A percentile compares a stretch with the other conserved stretches of the same genome.
Evolutionary conservation across 306 rosid genomes (phyloP).

Genomic region (Quercus engelmannii): DNA sequence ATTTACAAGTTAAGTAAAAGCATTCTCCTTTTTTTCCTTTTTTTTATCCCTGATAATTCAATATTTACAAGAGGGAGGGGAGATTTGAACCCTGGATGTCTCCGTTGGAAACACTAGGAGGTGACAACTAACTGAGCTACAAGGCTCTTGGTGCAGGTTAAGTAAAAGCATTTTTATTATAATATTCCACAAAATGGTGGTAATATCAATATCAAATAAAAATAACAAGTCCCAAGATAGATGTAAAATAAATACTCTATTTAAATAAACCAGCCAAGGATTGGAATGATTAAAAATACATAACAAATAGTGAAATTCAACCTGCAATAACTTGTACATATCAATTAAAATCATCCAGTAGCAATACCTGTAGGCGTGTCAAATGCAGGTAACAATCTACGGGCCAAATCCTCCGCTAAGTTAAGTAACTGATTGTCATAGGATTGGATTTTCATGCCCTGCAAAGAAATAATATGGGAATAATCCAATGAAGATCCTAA

Average conservation of each 20-base stretch:
- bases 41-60: too few relatives aligned
- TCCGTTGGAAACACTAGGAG: too few relatives aligned
- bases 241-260: not conserved
- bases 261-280: not conserved
- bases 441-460: conserved; percentile 88
- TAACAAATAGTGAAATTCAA: not conserved
- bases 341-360: conserved; percentile 4
- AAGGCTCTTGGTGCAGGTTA: not conserved
- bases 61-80: too few relatives aligned
- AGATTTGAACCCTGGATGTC: too few relatives aligned
- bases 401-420: conserved; percentile 89
- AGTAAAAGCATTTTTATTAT: not conserved
- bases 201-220: conserved; percentile 8
- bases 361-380: conserved; percentile 92
- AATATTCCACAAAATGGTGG: not conserved
- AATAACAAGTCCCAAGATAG: not conserved
- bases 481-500: conserved; percentile 4
- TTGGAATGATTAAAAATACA: not conserved
- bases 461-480: conserved; percentile 12
- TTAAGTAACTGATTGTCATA: conserved; percentile 77
- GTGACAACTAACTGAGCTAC: too few relatives aligned
- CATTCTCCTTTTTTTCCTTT: not conserved
- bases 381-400: conserved; percentile 91
- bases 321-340: not conserved
- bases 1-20: not conserved